Conservation (phyloP, 257 asterid genomes). For the Jacaranda mimosifolia region DNA sequence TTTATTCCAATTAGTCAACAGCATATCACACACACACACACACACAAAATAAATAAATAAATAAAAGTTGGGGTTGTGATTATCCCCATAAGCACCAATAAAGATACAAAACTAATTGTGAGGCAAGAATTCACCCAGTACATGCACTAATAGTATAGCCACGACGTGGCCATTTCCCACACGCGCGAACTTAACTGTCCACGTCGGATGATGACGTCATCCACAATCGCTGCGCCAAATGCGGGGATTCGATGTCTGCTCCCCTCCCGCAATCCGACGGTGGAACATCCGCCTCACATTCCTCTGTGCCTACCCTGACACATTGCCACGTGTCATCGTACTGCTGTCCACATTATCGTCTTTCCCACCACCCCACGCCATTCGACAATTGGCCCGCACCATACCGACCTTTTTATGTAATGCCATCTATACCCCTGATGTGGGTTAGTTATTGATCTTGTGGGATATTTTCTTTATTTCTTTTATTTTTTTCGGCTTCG, state of each 20-base stretch:
- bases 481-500: not conserved
- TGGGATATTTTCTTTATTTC: not conserved
- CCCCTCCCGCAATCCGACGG: constrained; percentile 27
- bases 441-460: not conserved
- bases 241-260: constrained; percentile 4
- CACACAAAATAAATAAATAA: too few species aligned
- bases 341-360: constrained; percentile 32
- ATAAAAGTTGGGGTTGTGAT: too few species aligned
- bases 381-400: not conserved
- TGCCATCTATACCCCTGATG: not conserved
- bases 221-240: not conserved
- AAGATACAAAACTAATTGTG: not conserved
- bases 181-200: not conserved
- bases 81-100: too few species aligned
- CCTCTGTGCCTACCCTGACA: not conserved
- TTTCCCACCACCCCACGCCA: not conserved
- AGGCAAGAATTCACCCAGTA: constrained; percentile 10
- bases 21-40: too few species aligned
- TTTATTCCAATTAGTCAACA: too few species aligned
- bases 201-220: constrained; percentile 8
- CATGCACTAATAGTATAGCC: not conserved
- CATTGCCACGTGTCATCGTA: constrained; percentile 45
- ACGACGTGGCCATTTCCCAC: constrained; percentile 16
- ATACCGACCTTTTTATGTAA: not conserved
- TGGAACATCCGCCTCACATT: constrained; percentile 34